These are phyloP conservation scores for Tricholomella constricta DNA, from an alignment of 768 basidiomycete genomes.

Conservation along the genomic window DNA sequence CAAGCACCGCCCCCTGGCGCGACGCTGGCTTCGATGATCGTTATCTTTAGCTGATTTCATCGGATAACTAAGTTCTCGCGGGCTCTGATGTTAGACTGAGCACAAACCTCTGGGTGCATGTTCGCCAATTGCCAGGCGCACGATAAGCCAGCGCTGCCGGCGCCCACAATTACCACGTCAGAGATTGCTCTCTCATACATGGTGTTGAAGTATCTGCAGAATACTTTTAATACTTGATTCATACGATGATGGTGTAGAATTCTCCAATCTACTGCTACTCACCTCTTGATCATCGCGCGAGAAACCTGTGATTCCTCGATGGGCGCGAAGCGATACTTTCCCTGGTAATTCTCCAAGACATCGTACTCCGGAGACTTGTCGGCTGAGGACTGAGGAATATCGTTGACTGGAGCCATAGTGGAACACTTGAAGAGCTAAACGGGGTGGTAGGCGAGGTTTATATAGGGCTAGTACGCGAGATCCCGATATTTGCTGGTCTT, in stretches of 20 bases:
- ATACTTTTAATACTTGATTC: not conserved
- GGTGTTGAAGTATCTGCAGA: slow-evolving; percentile 63
- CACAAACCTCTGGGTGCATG: slow-evolving; percentile 60
- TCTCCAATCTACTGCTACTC: no score
- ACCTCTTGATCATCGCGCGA: slow-evolving; percentile 77
- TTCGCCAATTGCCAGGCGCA: slow-evolving; percentile 76
- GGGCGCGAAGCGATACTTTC: slow-evolving; percentile 68
- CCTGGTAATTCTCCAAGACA: slow-evolving; percentile 57
- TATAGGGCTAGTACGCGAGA: slow-evolving; percentile 5
- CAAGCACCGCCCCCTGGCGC: slow-evolving; percentile 79
- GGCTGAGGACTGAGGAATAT: slow-evolving; percentile 7
- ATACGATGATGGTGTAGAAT: not conserved
- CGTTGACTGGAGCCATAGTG: slow-evolving; percentile 6
- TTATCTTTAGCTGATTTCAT: slow-evolving; percentile 45
- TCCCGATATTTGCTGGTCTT: not conserved
- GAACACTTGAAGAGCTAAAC: not conserved
- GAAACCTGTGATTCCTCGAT: slow-evolving; percentile 78
- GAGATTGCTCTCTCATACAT: slow-evolving; percentile 78
- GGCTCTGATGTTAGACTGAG: not conserved
- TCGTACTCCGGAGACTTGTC: slow-evolving; percentile 31
- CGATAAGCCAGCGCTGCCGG: slow-evolving; percentile 68
- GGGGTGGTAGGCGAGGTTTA: not conserved
- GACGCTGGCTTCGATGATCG: slow-evolving; percentile 75
- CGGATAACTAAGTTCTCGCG: not conserved
- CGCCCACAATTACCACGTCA: slow-evolving; percentile 77